These are phyloP conservation scores for Platanthera guangdongensis DNA, from an alignment of 106 monocot genomes.

Conservation along the genomic window DNA sequence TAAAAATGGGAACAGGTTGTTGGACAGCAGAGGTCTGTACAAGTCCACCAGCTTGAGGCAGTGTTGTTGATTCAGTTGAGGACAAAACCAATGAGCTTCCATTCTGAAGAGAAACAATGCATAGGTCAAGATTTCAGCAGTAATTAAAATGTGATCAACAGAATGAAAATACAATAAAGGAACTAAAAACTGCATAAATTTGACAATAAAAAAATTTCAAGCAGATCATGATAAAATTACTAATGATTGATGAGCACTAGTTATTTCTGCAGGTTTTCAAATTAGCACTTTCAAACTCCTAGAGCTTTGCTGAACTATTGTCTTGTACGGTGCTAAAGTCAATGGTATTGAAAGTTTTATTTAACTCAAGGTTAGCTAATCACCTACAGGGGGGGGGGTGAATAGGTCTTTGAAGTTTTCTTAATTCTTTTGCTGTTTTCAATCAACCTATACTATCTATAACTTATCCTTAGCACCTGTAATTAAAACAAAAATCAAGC, in stretches of 20 bases:
- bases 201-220: neutral
- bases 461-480: too few species aligned
- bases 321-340: neutral
- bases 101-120: constrained; percentile 21
- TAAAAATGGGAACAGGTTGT: constrained; percentile 54
- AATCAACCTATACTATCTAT: too few species aligned
- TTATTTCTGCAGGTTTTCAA: neutral
- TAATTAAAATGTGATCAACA: neutral
- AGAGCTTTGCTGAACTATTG: neutral
- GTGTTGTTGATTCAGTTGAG: constrained; percentile 30
- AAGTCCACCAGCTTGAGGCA: constrained; percentile 34
- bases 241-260: neutral
- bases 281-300: neutral
- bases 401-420: too few species aligned
- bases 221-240: neutral
- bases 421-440: too few species aligned
- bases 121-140: neutral
- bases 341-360: too few species aligned
- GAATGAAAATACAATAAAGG: neutral
- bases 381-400: too few species aligned
- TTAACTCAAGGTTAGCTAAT: too few species aligned
- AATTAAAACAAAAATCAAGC: too few species aligned
- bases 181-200: neutral
- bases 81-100: constrained; percentile 42
- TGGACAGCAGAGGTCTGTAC: constrained; percentile 51